Evolutionary conservation across 2,329 filamentous ascomycete species (phyloP), one percentile per base, ranked within the genome.

Genomic region (Pseudofabraea citricarpa): DNA sequence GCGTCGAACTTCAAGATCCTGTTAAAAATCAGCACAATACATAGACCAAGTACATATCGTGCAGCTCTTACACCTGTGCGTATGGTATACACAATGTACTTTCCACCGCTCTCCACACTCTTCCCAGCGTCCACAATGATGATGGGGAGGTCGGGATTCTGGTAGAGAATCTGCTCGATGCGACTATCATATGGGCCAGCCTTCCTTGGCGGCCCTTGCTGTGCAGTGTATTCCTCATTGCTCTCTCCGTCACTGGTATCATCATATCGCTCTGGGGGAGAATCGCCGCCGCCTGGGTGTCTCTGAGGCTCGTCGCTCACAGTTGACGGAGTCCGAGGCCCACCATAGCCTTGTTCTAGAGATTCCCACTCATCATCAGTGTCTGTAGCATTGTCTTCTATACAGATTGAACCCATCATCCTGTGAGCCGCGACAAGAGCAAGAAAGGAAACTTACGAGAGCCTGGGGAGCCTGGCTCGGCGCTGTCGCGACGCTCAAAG

Each of bases 11-110:
- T 97, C 90, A 41, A 98, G 79, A 60, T 97, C 91, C 90, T 96
- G 41, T 10, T 16, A 22, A n/a, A n/a, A n/a, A n/a, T n/a, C n/a
- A n/a, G n/a, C n/a, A n/a, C n/a, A n/a, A n/a, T n/a, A n/a, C n/a
- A n/a, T n/a, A n/a, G n/a, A n/a, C n/a, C n/a, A n/a, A n/a, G n/a
- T 23, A 33, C 13, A 10, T 7, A 3, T 4, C 9, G 35, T 46
- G 41, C 19, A 40, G 23, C 18, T 10, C 46, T 50, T 83, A 95
- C 90, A 39, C 90, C 91, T 31, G 93, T 97, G 52, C 88, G 80
- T 59, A 98, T 97, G 9, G 91, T 96, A 67, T 98, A 98, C 26
- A 95, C 90, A 58, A 98, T 98, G 61, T 88, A 96, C 68, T 88
- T 85, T 13, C 90, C 90, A 43, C 90, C 90, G 53, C 87, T 90